Base-by-base conservation (phyloP, 495 filamentous ascomycete genomes). In the Friedmanniomyces simplex region DNA sequence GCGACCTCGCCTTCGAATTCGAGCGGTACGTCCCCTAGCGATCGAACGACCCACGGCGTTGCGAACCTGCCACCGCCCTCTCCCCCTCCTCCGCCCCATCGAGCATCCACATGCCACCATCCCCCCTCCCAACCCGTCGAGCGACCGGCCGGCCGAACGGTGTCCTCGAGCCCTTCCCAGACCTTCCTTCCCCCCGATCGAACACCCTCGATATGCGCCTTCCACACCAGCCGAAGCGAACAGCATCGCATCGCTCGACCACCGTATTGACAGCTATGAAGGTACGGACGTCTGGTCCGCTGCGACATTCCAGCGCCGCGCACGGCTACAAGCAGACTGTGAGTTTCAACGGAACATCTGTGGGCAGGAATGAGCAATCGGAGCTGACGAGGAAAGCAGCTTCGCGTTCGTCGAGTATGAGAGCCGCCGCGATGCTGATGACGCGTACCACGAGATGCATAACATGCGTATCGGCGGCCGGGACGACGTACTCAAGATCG, bases 1-100 rank as follows among this genome's bases (percentile, higher is more conserved):
- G 94, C 81, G 93, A 99, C 77, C 89, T 99, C 74, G 93, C 93
- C 78, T 97, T 96, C 87, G 93, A 99, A 81, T 96, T 96, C 87
- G 90, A 96, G 87, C 88, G 91, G 94, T 98, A 94, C 79, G 87
- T 90, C 76, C 43, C 62, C 61, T 65, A 57, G 49, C 58, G 48
- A 58, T 22, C 41, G 34, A 54, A 39, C 59, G 51, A 61, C 12
- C 58, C 18, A 50, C 45, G 43, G 56, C 25, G 12, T 2, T 24
- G 26, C 41, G 26, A 48, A 30, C 46, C n/a, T 51, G 7, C 11
- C 3, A 11, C 21, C 22, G 13, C 6, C 36, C 18, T 16, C 18
- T 2, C 48, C 37, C 22, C 24, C 14, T 48, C 37, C 36, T n/a
- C 14, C 39, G 13, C 26, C 42, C 34, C 49, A 7, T 22, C 56